Evolutionary conservation across 2,329 filamentous ascomycete genomes (phyloP), one percentile per base, ranked within the genome.

Genomic region (Hysterium pulicare): DNA sequence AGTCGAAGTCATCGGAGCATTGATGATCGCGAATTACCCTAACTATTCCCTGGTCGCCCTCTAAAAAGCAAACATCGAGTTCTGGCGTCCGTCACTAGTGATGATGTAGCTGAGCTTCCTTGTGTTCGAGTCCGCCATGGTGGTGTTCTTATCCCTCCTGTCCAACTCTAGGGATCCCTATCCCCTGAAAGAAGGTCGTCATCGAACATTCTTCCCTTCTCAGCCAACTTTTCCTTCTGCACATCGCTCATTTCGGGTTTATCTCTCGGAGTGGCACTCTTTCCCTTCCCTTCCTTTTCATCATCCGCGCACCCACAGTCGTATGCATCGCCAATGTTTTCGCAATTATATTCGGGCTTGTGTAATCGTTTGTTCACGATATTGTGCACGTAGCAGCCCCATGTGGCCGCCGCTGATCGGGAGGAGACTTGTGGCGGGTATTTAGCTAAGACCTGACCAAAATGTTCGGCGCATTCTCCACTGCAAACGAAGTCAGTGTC

Each of bases 321-420:
- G 58, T 84, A 84, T 49, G 82, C 82, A 44, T 82, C 79, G 2
- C 80, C 81, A 44, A 84, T 79, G 28, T 83, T 77, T 32, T 73
- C 73, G 62, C 81, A 84, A 59, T 84, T 79, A 55, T 83, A 84
- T 17, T 77, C 61, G 4, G 75, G 71, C 60, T 84, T 84, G 23
- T 74, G 62, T 46, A 84, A 66, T 55, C 78, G 76, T 57, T 77
- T 72, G 57, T 84, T 84, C 47, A 84, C 81, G 55, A 82, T 72
- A 49, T 84, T 84, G 56, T 84, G 81, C 31, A 84, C 77, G 56
- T 81, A 79, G 59, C 81, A 84, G 7, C 76, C 81, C 81, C 81
- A 84, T 21, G 74, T 80, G 3, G 81, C 79, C n/a, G 81, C 81
- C 2, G 76, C 73, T 41, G 74, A 76, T 32, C 81, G 72, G 17